These are phyloP conservation scores for Aspergillus novoparasiticus DNA, from an alignment of 2,329 filamentous ascomycete species.

Conservation along the genomic window DNA sequence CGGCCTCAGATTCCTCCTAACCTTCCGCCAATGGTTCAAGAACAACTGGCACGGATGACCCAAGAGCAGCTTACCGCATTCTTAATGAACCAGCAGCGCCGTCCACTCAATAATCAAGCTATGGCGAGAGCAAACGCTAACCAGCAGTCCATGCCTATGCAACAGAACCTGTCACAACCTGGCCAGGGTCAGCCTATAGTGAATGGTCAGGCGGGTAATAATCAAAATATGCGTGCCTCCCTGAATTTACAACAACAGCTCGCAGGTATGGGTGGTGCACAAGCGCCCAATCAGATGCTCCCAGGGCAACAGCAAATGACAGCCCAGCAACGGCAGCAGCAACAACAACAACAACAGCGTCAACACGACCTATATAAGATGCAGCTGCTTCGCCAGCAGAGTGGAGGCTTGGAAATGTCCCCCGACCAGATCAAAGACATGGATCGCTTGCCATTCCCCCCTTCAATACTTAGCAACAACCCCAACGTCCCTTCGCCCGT, in stretches of 20 bases:
- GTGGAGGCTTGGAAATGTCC: slow-evolving; percentile 39
- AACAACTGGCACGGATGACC: slow-evolving; percentile 38
- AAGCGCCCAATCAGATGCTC: slow-evolving; percentile 34
- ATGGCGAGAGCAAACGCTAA: slow-evolving; percentile 34
- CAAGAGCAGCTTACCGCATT: slow-evolving; percentile 38
- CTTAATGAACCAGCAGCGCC: slow-evolving; percentile 37
- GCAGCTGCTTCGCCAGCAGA: slow-evolving; percentile 37
- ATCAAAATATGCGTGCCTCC: slow-evolving; percentile 38
- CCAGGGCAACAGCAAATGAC: slow-evolving; percentile 36
- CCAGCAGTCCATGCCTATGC: slow-evolving; percentile 34
- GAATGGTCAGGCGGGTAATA: slow-evolving; percentile 36
- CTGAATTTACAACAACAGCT: slow-evolving; percentile 38
- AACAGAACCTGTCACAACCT: slow-evolving; percentile 33
- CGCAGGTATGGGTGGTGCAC: slow-evolving; percentile 32
- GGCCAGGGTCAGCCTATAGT: slow-evolving; percentile 35
- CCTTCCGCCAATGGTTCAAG: slow-evolving; percentile 38
- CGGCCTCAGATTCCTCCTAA: slow-evolving; percentile 37
- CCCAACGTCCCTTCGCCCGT: slow-evolving; percentile 39
- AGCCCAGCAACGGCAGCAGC: slow-evolving; percentile 33
- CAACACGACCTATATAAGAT: slow-evolving; percentile 36
- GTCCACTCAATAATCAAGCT: slow-evolving; percentile 32
- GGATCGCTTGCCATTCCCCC: slow-evolving; percentile 44
- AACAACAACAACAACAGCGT: slow-evolving; percentile 29
- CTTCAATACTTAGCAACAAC: slow-evolving; percentile 35
- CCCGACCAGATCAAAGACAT: slow-evolving; percentile 46